Percentiles rank a stretch among this genome's conserved stretches.
phyloP scores from a whole-genome alignment of 2,329 filamentous ascomycete genomes.

The Fusarium circinatum region DNA sequence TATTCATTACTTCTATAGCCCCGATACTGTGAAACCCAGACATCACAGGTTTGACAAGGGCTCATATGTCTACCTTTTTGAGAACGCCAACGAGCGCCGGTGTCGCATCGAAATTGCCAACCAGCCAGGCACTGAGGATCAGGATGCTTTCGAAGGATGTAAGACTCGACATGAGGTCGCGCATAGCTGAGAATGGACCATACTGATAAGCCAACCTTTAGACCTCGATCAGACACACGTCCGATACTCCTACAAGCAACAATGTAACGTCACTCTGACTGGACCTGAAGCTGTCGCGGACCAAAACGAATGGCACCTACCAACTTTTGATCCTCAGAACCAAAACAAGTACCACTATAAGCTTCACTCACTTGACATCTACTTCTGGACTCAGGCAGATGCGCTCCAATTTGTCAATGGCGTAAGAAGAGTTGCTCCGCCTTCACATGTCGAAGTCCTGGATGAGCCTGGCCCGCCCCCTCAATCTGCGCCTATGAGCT shows the following conservation, averaged over 20 bases:
- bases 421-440: slow-evolving; percentile 71
- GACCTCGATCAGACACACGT: slow-evolving; percentile 73
- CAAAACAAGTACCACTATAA: slow-evolving; percentile 83
- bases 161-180: slow-evolving; percentile 48
- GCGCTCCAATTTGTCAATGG: slow-evolving; percentile 76
- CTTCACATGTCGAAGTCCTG: slow-evolving; percentile 68
- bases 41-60: slow-evolving; percentile 84
- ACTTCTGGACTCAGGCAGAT: slow-evolving; percentile 82
- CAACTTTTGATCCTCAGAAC: slow-evolving; percentile 76
- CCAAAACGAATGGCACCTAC: slow-evolving; percentile 77
- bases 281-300: slow-evolving; percentile 64
- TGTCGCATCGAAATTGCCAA: slow-evolving; percentile 83
- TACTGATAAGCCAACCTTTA: slow-evolving; percentile 47
- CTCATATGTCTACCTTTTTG: slow-evolving; percentile 83
- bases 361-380: slow-evolving; percentile 79
- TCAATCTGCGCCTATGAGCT: slow-evolving; percentile 65
- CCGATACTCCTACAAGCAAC: slow-evolving; percentile 78
- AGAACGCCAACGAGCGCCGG: slow-evolving; percentile 73
- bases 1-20: slow-evolving; percentile 80
- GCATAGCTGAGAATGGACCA: background rate
- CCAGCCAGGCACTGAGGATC: slow-evolving; percentile 76
- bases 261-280: slow-evolving; percentile 74
- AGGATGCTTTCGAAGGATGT: slow-evolving; percentile 84
- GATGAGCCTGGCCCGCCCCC: slow-evolving; percentile 69
- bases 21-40: slow-evolving; percentile 72